Conservation (phyloP, 129 eudicot species). For the Chrysanthemum lavandulifolium region DNA sequence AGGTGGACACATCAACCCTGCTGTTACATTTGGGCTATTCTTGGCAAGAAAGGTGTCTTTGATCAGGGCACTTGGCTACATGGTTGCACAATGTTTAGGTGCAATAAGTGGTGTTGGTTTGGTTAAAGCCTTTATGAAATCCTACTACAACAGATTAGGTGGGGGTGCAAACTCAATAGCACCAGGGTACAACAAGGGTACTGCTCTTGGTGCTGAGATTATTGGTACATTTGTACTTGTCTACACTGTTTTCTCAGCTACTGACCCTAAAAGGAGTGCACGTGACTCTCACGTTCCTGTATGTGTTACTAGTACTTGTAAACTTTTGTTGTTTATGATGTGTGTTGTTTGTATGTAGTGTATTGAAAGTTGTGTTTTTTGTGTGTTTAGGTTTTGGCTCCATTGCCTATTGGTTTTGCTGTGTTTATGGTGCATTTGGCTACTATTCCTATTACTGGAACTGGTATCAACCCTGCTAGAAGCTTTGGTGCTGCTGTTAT, state of each 20-base stretch:
- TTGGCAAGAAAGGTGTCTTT: constrained; percentile 47
- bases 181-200: constrained; percentile 44
- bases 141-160: constrained; percentile 33
- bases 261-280: constrained; percentile 49
- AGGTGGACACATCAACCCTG: constrained; percentile 61
- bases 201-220: constrained; percentile 54
- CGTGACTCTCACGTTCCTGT: constrained; percentile 58
- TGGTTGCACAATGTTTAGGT: constrained; percentile 54
- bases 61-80: constrained; percentile 40
- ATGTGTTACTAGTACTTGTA: constrained; percentile 1
- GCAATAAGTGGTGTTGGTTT: constrained; percentile 49
- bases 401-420: constrained; percentile 48
- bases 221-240: constrained; percentile 51
- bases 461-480: constrained; percentile 55
- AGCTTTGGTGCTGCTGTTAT: constrained; percentile 53
- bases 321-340: not conserved
- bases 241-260: constrained; percentile 47
- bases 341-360: not conserved
- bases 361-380: constrained; percentile 11
- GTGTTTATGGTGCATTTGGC: constrained; percentile 56
- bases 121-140: constrained; percentile 48
- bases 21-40: constrained; percentile 56
- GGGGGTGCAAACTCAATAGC: constrained; percentile 57
- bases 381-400: constrained; percentile 51
- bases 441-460: constrained; percentile 51